Evolutionary conservation across 1,139 yeast genomes (phyloP), one percentile per base, ranked within the genome.

Genomic region (Zygotorulaspora mrakii): DNA sequence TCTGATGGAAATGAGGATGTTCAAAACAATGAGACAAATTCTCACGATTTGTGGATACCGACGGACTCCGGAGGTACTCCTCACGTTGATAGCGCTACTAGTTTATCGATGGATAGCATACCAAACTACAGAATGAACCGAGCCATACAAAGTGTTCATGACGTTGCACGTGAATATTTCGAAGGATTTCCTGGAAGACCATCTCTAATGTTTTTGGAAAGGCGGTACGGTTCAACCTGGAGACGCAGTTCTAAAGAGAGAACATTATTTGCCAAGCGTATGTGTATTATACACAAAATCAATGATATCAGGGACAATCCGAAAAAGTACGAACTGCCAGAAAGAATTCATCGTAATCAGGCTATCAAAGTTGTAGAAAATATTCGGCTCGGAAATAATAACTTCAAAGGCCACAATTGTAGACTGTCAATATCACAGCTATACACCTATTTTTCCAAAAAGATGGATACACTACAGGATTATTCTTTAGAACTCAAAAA

Each of bases 111-210:
- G 18, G 38, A 39, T n/a, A 34, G 39, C 17, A 37, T 39, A n/a
- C 31, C 22, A 21, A 43, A 35, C 17, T 55, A 52, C 36, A 50
- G 40, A 31, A 50, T 57, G 36, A 55, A 54, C 30, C 43, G 60
- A 31, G 52, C 54, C 3, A 46, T 57, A 6, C 49, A 46, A 23
- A 53, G 51, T 14, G 59, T 57, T 4, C 39, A 42, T 9, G 57
- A 55, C 28, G 43, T 55, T 2, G 61, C 61, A 2, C 48, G 54
- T 12, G 61, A 57, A 34, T 57, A 57, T 36, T 57, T 47, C 39
- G 58, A 55, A 22, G 61, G 61, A 1, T 40, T 57, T n/a, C 51
- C 53, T 3, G 57, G 56, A 2, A 46, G 49, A 33, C 61, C 61
- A 1, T 57, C 61, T 2, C 45, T 57, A 5, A 17, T 53, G 43